Base-by-base conservation (phyloP, 805 yeast species). In the Wickerhamia fluorescens region DNA sequence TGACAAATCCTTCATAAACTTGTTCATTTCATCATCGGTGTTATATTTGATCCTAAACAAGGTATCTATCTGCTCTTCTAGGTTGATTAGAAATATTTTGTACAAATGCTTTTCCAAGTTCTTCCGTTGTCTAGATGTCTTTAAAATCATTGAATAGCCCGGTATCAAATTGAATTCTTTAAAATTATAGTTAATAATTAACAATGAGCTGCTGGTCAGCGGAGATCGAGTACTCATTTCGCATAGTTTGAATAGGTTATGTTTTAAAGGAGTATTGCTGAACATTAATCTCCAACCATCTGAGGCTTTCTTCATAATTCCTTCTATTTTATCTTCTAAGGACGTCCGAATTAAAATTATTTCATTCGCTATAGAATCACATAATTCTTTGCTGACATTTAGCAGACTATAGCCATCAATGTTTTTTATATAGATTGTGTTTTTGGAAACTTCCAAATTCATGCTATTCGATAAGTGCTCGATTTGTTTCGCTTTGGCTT, bases 21-120 rank as follows among this genome's bases (percentile, higher is more conserved):
- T 35, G 13, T 42, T 40, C 36, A 51, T 44, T 7, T 49, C 49
- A 17, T 37, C 34, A 20, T 58, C 48, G 40, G 53, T 50, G 24
- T 44, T 40, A 38, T 63, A 59, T 36, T 60, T 63, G 38, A 61
- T 46, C 13, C 59, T 36, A 27, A 47, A 45, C 27, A 63, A 48
- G 1, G 55, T 53, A 20, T 61, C 66, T 14, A 61, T 45, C 35
- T 56, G 63, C 21, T 58, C 64, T 15, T 49, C 58, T 32, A 60
- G 36, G 40, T 63, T 63, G 25, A 57, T 49, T 35, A 59, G 34
- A 28, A 61, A 51, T 16, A 62, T 34, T 36, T 60, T 60, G 42
- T 47, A 51, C 18, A 63, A 39, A 31, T 63, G 68, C 17, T 45
- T 49, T 29, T 39, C 40, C 19, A 62, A 41, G 30, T 35, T 39